Evolutionary conservation across 2,329 filamentous ascomycete genomes (phyloP).

Genomic region (Dactylellina haptotyla): DNA sequence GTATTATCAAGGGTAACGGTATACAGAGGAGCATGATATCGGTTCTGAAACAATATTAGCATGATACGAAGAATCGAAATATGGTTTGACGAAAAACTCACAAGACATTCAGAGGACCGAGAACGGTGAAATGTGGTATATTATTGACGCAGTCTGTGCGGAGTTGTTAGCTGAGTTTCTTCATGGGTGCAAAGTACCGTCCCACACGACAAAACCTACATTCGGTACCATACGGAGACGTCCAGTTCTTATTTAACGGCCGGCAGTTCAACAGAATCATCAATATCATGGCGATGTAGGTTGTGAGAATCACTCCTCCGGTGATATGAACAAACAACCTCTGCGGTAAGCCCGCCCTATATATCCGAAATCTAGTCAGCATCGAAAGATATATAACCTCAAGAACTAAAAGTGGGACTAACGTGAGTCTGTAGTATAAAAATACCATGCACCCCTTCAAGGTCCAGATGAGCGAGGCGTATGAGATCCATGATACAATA

Average conservation of each 20-base stretch:
- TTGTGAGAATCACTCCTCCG: conserved; percentile 22
- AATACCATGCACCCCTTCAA: conserved; percentile 53
- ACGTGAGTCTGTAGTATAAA: conserved; percentile 51
- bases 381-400: not conserved
- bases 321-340: conserved; percentile 48
- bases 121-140: conserved; percentile 46
- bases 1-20: conserved; percentile 39
- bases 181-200: not conserved
- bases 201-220: conserved; percentile 33
- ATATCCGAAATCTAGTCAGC: not conserved
- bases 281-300: conserved; percentile 31
- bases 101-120: conserved; percentile 48
- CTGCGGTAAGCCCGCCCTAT: conserved; percentile 36
- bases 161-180: not conserved
- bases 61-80: too few relatives aligned
- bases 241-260: conserved; percentile 52
- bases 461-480: conserved; percentile 46
- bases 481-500: conserved; percentile 51
- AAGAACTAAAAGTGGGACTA: conserved; percentile 5
- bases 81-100: too few relatives aligned
- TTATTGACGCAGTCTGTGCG: conserved; percentile 49
- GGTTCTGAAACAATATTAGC: conserved; percentile 12
- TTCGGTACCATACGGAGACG: conserved; percentile 41
- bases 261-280: conserved; percentile 53
- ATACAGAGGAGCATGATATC: conserved; percentile 53